Conservation (phyloP, 2,329 filamentous ascomycete species). For the Hirsutella minnesotensis region DNA sequence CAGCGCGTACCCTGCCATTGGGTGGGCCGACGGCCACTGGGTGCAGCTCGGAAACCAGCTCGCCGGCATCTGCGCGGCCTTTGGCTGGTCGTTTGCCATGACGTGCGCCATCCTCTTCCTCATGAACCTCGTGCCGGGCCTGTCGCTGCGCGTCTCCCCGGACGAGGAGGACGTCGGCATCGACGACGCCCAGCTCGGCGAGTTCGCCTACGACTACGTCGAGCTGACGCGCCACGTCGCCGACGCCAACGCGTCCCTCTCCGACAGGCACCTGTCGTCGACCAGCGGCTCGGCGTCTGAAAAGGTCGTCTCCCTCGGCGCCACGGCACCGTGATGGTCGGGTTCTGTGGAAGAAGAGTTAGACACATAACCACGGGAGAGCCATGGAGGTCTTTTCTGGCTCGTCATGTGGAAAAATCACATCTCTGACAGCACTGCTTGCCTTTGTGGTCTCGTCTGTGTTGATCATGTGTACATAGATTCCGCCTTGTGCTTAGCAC, state of each 20-base stretch:
- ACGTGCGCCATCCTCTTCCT: conserved; percentile 59
- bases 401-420: too few species aligned
- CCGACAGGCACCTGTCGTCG: conserved; percentile 8
- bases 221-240: conserved; percentile 55
- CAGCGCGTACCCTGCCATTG: conserved; percentile 42
- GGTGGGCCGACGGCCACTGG: conserved; percentile 61
- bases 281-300: conserved; percentile 17
- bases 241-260: conserved; percentile 15
- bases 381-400: too few species aligned
- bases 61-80: conserved; percentile 52
- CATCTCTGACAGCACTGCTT: too few species aligned
- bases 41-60: conserved; percentile 61
- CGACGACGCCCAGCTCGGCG: conserved; percentile 67
- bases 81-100: conserved; percentile 54
- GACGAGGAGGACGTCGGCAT: conserved; percentile 59
- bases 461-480: too few species aligned
- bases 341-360: too few species aligned
- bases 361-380: too few species aligned
- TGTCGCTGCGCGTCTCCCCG: conserved; percentile 54
- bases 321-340: neutral
- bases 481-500: too few species aligned
- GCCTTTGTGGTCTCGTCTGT: too few species aligned
- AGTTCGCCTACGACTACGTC: conserved; percentile 77
- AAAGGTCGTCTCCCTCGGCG: conserved; percentile 10
- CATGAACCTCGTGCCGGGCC: conserved; percentile 59